A percentile compares a stretch with the other conserved stretches of the same genome.
Evolutionary conservation across 106 monocot species (phyloP).

Genomic region (Dendrobium chrysotoxum): DNA sequence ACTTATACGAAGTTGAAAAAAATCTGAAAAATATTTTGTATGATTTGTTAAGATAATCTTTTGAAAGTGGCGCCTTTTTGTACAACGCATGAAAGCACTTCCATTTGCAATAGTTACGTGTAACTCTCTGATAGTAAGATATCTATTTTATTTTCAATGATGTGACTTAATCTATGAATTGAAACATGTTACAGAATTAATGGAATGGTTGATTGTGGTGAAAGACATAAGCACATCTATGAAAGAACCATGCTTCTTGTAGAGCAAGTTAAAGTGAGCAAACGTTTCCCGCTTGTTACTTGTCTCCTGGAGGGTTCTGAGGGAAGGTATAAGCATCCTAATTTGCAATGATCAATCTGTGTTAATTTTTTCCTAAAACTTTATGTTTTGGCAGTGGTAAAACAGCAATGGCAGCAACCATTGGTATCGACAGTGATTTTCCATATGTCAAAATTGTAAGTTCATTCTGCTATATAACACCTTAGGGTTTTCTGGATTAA

Average conservation of each 20-base stretch:
- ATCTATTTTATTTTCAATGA: too few species aligned
- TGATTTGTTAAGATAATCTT: too few species aligned
- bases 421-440: conserved; percentile 94
- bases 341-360: not conserved
- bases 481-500: not conserved
- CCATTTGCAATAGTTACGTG: too few species aligned
- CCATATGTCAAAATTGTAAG: conserved; percentile 97
- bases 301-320: conserved; percentile 90
- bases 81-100: too few species aligned
- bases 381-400: conserved; percentile 67
- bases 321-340: conserved; percentile 57
- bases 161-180: not conserved
- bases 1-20: too few species aligned
- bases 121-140: too few species aligned
- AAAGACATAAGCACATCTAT: conserved; percentile 67
- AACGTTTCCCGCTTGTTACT: conserved; percentile 89
- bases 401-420: conserved; percentile 78
- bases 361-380: not conserved
- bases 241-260: conserved; percentile 80
- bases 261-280: conserved; percentile 91
- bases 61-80: too few species aligned
- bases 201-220: conserved; percentile 90
- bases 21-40: not conserved
- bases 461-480: conserved; percentile 2
- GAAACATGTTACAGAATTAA: conserved; percentile 46